Evolutionary conservation across 1,284 basidiomycete genomes (phyloP).

Genomic region (Puccinia triticina): DNA sequence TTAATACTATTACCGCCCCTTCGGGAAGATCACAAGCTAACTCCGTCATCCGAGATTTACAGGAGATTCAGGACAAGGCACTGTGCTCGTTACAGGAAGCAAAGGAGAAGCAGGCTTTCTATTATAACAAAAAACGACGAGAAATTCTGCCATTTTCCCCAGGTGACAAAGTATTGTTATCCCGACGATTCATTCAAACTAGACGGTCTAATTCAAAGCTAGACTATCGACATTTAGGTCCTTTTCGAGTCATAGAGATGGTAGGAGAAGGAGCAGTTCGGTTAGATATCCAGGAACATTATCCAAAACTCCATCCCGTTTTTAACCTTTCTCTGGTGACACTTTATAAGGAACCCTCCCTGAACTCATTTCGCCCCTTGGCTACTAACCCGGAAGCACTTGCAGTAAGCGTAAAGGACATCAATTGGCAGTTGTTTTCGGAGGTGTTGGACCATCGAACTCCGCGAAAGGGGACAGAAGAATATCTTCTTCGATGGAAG

Average conservation of each 20-base stretch:
- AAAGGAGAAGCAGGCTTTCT: neutral
- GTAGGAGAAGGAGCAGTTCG: conserved; percentile 4
- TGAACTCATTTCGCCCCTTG: too few species aligned
- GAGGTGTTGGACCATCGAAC: too few species aligned
- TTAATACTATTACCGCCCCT: neutral
- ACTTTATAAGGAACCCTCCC: too few species aligned
- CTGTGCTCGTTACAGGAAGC: neutral
- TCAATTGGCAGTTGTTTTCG: too few species aligned
- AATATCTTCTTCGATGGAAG: too few species aligned
- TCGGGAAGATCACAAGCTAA: neutral
- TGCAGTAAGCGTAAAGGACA: too few species aligned
- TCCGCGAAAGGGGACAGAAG: too few species aligned
- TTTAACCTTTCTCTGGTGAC: too few species aligned
- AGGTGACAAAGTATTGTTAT: conserved; percentile 1
- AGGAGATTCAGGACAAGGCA: neutral
- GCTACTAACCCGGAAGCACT: too few species aligned
- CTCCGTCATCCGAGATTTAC: neutral
- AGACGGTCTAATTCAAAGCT: neutral
- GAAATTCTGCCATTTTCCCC: neutral
- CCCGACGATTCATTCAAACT: neutral
- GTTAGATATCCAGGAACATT: neutral
- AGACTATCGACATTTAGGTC: conserved; percentile 19
- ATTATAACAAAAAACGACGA: too few species aligned
- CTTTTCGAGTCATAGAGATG: neutral
- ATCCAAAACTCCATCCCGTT: conserved; percentile 25